These are phyloP conservation scores for Ogataea allantospora DNA, from an alignment of 805 yeast species.

Conservation along the genomic window DNA sequence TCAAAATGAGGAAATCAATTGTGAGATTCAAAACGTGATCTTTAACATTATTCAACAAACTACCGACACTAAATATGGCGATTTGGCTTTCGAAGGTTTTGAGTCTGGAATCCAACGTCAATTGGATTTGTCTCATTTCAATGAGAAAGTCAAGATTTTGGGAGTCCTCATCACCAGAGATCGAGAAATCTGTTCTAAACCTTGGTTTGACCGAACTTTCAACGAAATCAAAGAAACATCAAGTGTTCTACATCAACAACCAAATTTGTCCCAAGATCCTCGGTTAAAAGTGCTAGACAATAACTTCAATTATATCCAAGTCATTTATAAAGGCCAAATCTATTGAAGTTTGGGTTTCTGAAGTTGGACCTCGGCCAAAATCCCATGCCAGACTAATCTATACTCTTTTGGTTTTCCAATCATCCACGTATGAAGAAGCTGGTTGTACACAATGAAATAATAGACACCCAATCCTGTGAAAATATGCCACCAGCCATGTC, in stretches of 20 bases:
- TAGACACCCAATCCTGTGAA: conserved; percentile 87
- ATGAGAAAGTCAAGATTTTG: conserved; percentile 19
- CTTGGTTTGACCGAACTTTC: conserved; percentile 15
- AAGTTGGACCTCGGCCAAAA: conserved; percentile 47
- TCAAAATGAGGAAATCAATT: conserved; percentile 1
- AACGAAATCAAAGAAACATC: conserved; percentile 11
- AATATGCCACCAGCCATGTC: conserved; percentile 98
- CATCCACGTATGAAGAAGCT: conserved; percentile 68
- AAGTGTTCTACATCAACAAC: conserved; percentile 7
- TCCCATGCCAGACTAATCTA: conserved; percentile 55
- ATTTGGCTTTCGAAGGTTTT: conserved; percentile 9
- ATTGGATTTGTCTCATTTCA: conserved; percentile 18
- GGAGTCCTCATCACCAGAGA: conserved; percentile 17
- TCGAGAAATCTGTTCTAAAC: conserved; percentile 1
- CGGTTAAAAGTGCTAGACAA: conserved; percentile 14
- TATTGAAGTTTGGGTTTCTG: conserved; percentile 15
- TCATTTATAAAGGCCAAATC: conserved; percentile 5
- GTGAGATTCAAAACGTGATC: conserved; percentile 7
- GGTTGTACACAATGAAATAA: conserved; percentile 75
- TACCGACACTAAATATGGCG: conserved; percentile 1
- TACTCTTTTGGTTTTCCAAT: conserved; percentile 55
- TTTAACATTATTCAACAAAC: conserved; percentile 6
- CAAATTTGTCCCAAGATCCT: conserved; percentile 5
- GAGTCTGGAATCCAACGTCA: conserved; percentile 4
- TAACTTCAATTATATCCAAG: conserved; percentile 17